Evolutionary conservation across 2,329 filamentous ascomycete genomes (phyloP), one percentile per base, ranked within the genome.

Genomic region (Chrysoporthe cubensis): DNA sequence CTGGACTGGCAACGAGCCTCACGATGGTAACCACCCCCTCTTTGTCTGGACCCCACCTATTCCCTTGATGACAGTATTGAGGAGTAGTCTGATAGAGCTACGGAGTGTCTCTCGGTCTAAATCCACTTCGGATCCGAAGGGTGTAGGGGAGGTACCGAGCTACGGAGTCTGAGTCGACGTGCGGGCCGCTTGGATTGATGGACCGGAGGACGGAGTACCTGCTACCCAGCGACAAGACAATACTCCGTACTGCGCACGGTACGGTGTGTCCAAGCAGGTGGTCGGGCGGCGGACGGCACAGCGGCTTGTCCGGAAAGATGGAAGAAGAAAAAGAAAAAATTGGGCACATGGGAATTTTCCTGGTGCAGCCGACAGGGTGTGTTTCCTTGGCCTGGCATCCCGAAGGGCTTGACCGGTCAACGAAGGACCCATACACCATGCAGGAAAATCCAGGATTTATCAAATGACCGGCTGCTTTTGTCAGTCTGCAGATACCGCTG

Each of bases 161-260:
- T 40, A 34, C 6, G 16, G 54, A 34, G 34, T 3, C 34, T 11
- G 40, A 2, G 34, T 40, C 34, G 32, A n/a, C 14, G 6, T 57
- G 54, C 32, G 34, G 54, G 16, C 54, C 4, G 40, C 56, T 11
- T 21, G 34, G 56, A 42, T 21, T 1, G 32, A 21, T 62, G 43
- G 16, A 37, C 18, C 37, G 42, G 21, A 40, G 14, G 7, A 11
- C 1, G 40, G 42, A 44, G 59, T 62, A 62, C 59, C 59, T 48
- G 40, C 57, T 61, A 48, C 59, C 26, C 26, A 52, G 44, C n/a
- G 18, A 62, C 32, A 58, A 66, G 67, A 50, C 43, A 6, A 32
- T 37, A 34, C 46, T 62, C 48, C 52, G 64, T 68, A 66, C 60
- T 32, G 64, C 64, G 64, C 67, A 68, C 64, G 59, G 67, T 68